Base-by-base conservation (phyloP, 2,329 filamentous ascomycete genomes). In the Teratosphaeria destructans region DNA sequence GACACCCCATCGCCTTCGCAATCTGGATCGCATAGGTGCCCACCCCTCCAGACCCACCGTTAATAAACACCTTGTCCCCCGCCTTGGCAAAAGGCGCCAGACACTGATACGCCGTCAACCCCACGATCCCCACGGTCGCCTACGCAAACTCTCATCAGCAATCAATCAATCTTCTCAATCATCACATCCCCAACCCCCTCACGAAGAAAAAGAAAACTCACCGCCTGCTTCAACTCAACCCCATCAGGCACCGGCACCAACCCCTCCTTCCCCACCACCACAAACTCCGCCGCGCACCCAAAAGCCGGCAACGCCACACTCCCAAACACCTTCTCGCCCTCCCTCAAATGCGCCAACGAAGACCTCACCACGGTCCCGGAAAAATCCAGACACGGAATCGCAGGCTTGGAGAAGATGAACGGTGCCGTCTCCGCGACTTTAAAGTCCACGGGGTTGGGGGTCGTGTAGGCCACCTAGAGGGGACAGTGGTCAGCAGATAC, bases 21-120 rank as follows among this genome's bases (percentile, higher is more conserved):
- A 87, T 79, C 67, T 88, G 85, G 57, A 88, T 82, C 0, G 77
- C 80, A 60, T 79, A 85, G 0, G 79, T 77, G 0, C 85, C 85
- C 0, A 77, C 80, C 0, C 85, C 85, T 10, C 85, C 85, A 5
- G 79, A 82, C 0, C 84, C 84, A 12, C 84, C 85, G 63, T 87
- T 87, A 69, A 87, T 80, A 66, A 87, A 57, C 7, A 88, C 76
- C 64, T 77, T 80, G 57, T 81, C 77, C 6, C 74, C 75, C 23
- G 52, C 14, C 60, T 74, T 75, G n/a, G 72, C 71, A 47, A 74
- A 67, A 0, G 72, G 71, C 5, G 65, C 64, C 27, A 78, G 63
- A 26, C 67, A 68, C 62, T 77, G 74, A 55, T 71, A 74, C 19
- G 74, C 75, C 2, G 75, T 76, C 29, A 76, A 59, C 1, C 72